Evolutionary conservation across 2,329 filamentous ascomycete genomes (phyloP).

Genomic region (Diaporthe citri): DNA sequence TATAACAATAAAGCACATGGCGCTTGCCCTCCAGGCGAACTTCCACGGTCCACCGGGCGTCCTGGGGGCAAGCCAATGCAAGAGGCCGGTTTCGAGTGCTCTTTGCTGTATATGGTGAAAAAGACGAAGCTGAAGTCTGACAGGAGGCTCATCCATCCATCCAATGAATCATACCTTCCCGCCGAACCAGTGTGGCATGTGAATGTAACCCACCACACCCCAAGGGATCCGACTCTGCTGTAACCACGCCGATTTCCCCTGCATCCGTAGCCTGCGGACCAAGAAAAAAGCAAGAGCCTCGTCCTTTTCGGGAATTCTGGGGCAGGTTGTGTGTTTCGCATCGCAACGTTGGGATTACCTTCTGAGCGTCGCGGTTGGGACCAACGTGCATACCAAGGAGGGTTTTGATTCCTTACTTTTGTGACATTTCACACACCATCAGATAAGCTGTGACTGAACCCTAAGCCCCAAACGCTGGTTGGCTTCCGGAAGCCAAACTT

Average conservation of each 20-base stretch:
- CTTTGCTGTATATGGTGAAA: background rate
- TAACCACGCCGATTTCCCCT: slow-evolving; percentile 7
- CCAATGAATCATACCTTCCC: background rate
- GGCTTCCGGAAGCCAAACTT: background rate
- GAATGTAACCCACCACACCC: slow-evolving; percentile 24
- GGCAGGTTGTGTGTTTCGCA: background rate
- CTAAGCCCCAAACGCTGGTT: background rate
- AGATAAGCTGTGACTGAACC: background rate
- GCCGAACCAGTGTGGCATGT: background rate
- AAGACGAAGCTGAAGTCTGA: background rate
- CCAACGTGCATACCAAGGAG: background rate
- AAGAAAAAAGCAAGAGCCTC: background rate
- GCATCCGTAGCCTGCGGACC: background rate
- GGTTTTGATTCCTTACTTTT: background rate
- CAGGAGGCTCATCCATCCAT: background rate
- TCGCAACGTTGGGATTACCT: background rate
- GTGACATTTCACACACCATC: background rate
- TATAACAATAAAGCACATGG: background rate
- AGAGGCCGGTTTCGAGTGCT: background rate
- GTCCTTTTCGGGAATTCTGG: background rate
- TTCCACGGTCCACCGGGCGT: background rate
- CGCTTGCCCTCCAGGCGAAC: background rate
- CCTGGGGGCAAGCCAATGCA: background rate
- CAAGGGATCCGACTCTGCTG: slow-evolving; percentile 26
- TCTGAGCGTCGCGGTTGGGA: background rate